phyloP scores from a whole-genome alignment of 2,329 filamentous ascomycete species.

The Didymosphaeria variabile region DNA sequence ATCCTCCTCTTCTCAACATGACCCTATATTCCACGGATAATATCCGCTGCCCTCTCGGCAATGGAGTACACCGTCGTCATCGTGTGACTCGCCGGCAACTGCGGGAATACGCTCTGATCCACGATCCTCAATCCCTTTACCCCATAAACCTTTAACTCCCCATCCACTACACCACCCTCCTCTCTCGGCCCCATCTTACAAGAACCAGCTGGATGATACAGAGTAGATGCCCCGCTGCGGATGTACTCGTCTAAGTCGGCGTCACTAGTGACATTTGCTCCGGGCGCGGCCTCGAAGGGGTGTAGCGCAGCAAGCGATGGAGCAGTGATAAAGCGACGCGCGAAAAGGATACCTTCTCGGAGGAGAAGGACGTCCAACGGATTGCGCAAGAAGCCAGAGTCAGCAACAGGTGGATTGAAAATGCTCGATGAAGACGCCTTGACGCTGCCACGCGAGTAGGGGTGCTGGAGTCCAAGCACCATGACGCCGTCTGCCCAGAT shows the following conservation, averaged over 20 bases:
- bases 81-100: conserved; percentile 3
- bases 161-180: conserved; percentile 40
- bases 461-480: conserved; percentile 32
- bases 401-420: conserved; percentile 36
- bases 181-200: conserved; percentile 37
- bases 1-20: background rate
- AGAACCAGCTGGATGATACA: conserved; percentile 39
- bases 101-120: conserved; percentile 5
- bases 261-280: conserved; percentile 30
- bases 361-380: conserved; percentile 32
- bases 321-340: conserved; percentile 23
- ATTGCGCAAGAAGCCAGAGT: conserved; percentile 35
- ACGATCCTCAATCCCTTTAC: background rate
- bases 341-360: conserved; percentile 33
- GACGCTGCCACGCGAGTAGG: conserved; percentile 36
- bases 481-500: conserved; percentile 31
- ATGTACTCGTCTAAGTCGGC: conserved; percentile 29
- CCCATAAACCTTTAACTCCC: conserved; percentile 33
- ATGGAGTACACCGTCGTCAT: conserved; percentile 1
- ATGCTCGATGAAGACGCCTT: conserved; percentile 30
- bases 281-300: conserved; percentile 32
- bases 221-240: conserved; percentile 22
- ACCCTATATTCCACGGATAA: background rate
- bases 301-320: conserved; percentile 26
- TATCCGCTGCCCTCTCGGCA: conserved; percentile 7